Base-by-base conservation (phyloP, 106 monocot species). In the Acanthochlamys bracteata region DNA sequence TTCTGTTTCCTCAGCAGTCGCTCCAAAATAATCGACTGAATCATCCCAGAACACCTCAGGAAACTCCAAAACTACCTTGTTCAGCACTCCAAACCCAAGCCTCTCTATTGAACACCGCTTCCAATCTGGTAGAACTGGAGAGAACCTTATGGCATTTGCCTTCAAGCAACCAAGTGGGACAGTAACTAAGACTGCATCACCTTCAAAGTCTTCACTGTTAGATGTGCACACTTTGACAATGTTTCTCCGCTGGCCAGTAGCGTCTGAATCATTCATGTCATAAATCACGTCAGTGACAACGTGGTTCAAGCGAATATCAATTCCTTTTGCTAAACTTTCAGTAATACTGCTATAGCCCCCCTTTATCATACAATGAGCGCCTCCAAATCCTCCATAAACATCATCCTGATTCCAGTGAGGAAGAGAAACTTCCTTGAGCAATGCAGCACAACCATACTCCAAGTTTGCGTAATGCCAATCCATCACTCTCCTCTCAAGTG, bases 401-500 rank as follows among this genome's bases (percentile, higher is more conserved):
- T 98, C 96, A 83, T 98, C 96, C 66, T 98, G 96, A 77, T 98
- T 98, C 96, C 96, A 98, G 40, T 88, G 72, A 60, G 84, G 85
- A 63, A 98, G 85, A 26, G 96, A 98, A 33, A 98, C 91, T 52
- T 91, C 78, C 64, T 98, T 86, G 14, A 98, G 83, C 55, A 64
- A 53, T 16, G 96, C 85, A 82, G 96, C 96, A 79, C 96, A 98
- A 24, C 96, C 96, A 69, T 98, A 98, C 66, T 98, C 96, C 72
- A 98, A 75, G 69, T 98, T 88, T 54, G 96, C 96, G 63, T 85
- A 92, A 71, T 98, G 96, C 96, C 96, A 98, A 76, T 98, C 73
- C 91, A 98, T 91, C 57, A 98, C 92, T 73, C 96, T 80, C 63
- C 96, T 80, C 65, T 98, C 96, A 40, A 92, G 78, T 61, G 88